These are phyloP conservation scores for Tetraselmis striata DNA, from an alignment of 139 green algal genomes.

Conservation along the genomic window DNA sequence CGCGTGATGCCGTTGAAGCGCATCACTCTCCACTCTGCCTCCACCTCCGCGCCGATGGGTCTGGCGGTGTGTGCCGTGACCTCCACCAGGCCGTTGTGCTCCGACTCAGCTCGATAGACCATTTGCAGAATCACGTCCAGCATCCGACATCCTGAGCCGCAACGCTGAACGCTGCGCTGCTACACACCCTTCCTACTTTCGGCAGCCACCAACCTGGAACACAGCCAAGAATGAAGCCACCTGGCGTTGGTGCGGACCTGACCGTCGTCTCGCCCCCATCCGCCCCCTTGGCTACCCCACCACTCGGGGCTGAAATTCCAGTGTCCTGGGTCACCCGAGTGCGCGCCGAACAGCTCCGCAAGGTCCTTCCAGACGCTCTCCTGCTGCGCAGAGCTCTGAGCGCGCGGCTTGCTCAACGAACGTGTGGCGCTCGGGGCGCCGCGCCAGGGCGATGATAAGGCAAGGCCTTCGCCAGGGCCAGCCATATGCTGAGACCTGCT, in stretches of 20 bases:
- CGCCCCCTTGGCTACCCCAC: conserved; percentile 45
- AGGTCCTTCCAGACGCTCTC: background rate
- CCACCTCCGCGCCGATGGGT: background rate
- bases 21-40: conserved; percentile 47
- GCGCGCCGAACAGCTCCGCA: background rate
- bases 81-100: conserved; percentile 7
- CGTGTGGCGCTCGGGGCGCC: no score
- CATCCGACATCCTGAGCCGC: no score
- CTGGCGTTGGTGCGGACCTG: background rate
- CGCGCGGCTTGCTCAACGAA: no score
- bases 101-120: background rate
- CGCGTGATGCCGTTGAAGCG: conserved; percentile 52
- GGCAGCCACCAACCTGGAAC: no score
- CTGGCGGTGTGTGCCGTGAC: conserved; percentile 38
- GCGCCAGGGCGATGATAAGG: no score
- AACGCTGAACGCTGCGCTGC: no score
- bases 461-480: no score
- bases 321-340: conserved; percentile 29
- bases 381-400: background rate
- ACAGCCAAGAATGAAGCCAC: background rate
- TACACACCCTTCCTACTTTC: no score
- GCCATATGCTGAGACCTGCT: no score
- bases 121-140: no score
- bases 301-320: conserved; percentile 50
- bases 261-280: conserved; percentile 38